These are phyloP conservation scores for Epichloe amarillans DNA, from an alignment of 2,329 filamentous ascomycete species.

Conservation along the genomic window DNA sequence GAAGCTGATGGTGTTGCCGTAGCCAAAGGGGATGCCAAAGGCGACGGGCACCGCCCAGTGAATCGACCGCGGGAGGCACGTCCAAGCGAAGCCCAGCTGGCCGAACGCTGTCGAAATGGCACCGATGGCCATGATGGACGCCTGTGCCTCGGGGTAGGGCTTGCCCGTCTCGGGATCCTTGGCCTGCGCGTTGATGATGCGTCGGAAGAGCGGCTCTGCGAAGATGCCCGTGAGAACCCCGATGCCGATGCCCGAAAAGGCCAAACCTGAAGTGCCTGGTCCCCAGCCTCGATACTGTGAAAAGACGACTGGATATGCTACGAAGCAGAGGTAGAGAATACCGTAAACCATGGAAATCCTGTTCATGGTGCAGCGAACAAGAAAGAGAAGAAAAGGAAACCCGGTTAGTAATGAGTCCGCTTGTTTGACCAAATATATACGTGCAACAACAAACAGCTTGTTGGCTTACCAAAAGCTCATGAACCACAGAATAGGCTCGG, in stretches of 20 bases:
- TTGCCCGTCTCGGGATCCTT: slow-evolving; percentile 63
- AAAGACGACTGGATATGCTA: slow-evolving; percentile 82
- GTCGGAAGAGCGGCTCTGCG: slow-evolving; percentile 58
- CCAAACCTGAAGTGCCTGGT: slow-evolving; percentile 57
- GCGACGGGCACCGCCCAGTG: slow-evolving; percentile 73
- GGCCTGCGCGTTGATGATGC: slow-evolving; percentile 63
- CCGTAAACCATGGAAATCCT: slow-evolving; percentile 76
- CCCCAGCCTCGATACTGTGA: slow-evolving; percentile 62
- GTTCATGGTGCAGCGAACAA: neutral
- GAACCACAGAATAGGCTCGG: slow-evolving; percentile 68
- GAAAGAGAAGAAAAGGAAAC: too few relatives aligned
- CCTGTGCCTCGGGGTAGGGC: slow-evolving; percentile 65
- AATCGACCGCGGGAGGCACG: slow-evolving; percentile 60
- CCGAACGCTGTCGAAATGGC: slow-evolving; percentile 62
- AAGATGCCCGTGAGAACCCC: slow-evolving; percentile 50
- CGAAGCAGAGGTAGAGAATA: slow-evolving; percentile 81
- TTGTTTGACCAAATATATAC: neutral
- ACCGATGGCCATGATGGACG: slow-evolving; percentile 66
- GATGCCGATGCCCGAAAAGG: slow-evolving; percentile 59
- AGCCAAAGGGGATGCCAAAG: slow-evolving; percentile 67
- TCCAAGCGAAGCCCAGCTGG: slow-evolving; percentile 82
- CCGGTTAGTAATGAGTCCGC: neutral
- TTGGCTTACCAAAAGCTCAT: slow-evolving; percentile 49
- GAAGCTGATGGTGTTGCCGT: slow-evolving; percentile 65
- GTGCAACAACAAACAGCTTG: neutral